Evolutionary conservation across 345 rosid species (phyloP), one percentile per base, ranked within the genome.

Genomic region (Eucalyptus pumila): DNA sequence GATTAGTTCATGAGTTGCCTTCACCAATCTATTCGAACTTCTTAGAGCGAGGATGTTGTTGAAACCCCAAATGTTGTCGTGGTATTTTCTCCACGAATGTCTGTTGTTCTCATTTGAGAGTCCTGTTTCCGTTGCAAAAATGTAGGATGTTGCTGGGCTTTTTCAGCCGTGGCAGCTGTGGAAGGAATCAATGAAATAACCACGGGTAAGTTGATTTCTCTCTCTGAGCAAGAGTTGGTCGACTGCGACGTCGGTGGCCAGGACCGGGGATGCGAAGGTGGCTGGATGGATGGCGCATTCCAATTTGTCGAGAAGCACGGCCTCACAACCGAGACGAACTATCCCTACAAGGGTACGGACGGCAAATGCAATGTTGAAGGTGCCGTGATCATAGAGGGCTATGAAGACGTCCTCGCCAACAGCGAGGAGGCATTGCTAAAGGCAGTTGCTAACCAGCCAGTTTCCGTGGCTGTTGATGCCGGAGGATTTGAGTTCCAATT

Each of bases 381-480:
- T 7, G 54, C 76, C 7, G 49, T 1, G 24, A 58, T 4, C 76
- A 88, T 85, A 4, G 21, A 12, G 14, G 89, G 89, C 21, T 80
- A 49, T 34, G 76, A 88, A 65, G 86, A 81, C 48, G 89, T 88
- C 27, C 87, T 24, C 1, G 27, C n/a, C 80, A 89, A 91, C 48
- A 87, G 80, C 8, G 92, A 93, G 89, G 86, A 45, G 48, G 92
- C 89, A n/a, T 86, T 92, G n/a, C 92, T 88, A 19, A 92, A 89
- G 67, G 93, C 90, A 26, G 93, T 87, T 9, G 93, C 92, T 11
- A 89, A 87, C 48, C 93, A 93, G 87, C 93, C 91, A 1, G 89
- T 92, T 24, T 88, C 89, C 1, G 94, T 93, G 10, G 93, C 93
- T 30, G 89, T 92, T 2, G 93, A 92, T 34, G 93, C 92, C 11